Evolutionary conservation across 2,329 filamentous ascomycete species (phyloP).

Genomic region (Penicillium psychrosexuale): DNA sequence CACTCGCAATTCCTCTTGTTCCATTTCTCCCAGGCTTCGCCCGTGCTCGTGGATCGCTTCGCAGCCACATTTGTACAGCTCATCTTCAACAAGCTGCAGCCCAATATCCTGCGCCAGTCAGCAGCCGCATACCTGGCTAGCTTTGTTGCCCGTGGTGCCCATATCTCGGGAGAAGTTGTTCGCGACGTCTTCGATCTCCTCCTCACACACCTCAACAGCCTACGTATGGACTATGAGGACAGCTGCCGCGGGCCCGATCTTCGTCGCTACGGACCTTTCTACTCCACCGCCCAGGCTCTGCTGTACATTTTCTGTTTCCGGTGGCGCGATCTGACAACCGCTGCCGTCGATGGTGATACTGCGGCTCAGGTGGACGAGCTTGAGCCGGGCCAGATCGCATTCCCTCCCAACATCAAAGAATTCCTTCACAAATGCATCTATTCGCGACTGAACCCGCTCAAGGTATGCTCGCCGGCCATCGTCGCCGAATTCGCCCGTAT

Average conservation of each 20-base stretch:
- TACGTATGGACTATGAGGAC: conserved; percentile 69
- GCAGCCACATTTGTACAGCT: conserved; percentile 72
- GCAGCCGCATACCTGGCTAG: conserved; percentile 91
- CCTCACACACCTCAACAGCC: conserved; percentile 70
- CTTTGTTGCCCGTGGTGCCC: conserved; percentile 86
- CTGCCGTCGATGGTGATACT: conserved; percentile 53
- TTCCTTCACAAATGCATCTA: conserved; percentile 74
- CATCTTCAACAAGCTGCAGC: conserved; percentile 66
- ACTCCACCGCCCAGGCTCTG: conserved; percentile 81
- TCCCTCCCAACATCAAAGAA: conserved; percentile 71
- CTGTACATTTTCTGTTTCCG: conserved; percentile 98
- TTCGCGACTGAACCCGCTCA: conserved; percentile 87
- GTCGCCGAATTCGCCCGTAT: conserved; percentile 89
- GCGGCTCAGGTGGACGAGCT: conserved; percentile 55
- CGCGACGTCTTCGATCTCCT: conserved; percentile 78
- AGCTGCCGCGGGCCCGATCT: conserved; percentile 81
- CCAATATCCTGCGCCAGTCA: conserved; percentile 73
- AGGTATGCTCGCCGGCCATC: conserved; percentile 87
- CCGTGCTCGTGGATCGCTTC: conserved; percentile 76
- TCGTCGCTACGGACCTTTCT: conserved; percentile 78
- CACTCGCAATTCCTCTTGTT: conserved; percentile 96
- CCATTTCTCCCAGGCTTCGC: conserved; percentile 83
- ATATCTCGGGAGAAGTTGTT: conserved; percentile 73
- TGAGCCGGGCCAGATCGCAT: conserved; percentile 68
- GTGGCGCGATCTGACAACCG: conserved; percentile 80